A percentile compares a stretch with the other conserved stretches of the same genome.
Conservation (phyloP, 1,284 basidiomycete species). For the Ustilago shanxiensis region DNA sequence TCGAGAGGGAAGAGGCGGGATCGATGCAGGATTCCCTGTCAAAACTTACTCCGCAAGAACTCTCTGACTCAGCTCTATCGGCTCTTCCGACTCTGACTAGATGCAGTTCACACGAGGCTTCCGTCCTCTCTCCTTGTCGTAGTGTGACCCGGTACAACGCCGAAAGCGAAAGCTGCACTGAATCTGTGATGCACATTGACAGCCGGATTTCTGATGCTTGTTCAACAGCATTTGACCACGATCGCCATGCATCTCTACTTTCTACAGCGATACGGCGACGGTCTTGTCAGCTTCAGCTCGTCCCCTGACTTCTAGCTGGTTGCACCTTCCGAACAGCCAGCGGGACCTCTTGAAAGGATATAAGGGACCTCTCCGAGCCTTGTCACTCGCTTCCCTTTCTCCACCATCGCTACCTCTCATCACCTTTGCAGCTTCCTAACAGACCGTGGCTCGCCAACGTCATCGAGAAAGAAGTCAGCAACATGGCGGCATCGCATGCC, state of each 20-base stretch:
- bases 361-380: too few relatives aligned
- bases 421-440: not conserved
- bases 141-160: not conserved
- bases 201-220: not conserved
- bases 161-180: not conserved
- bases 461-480: slow-evolving; percentile 12
- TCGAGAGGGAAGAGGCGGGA: not conserved
- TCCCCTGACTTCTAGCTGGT: not conserved
- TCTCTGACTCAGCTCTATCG: not conserved
- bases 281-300: not conserved
- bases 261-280: not conserved
- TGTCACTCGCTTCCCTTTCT: not conserved
- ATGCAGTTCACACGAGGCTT: not conserved
- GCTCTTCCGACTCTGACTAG: not conserved
- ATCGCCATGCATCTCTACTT: slow-evolving; percentile 4
- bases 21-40: not conserved
- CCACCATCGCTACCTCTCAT: not conserved
- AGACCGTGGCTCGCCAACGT: slow-evolving; percentile 9
- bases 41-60: not conserved
- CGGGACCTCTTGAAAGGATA: too few relatives aligned
- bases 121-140: not conserved
- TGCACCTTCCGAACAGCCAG: not conserved
- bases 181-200: not conserved
- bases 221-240: not conserved
- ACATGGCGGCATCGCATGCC: slow-evolving; percentile 18